These are phyloP conservation scores for Cydonia oblonga DNA, from an alignment of 331 rosid species.

Conservation along the genomic window DNA sequence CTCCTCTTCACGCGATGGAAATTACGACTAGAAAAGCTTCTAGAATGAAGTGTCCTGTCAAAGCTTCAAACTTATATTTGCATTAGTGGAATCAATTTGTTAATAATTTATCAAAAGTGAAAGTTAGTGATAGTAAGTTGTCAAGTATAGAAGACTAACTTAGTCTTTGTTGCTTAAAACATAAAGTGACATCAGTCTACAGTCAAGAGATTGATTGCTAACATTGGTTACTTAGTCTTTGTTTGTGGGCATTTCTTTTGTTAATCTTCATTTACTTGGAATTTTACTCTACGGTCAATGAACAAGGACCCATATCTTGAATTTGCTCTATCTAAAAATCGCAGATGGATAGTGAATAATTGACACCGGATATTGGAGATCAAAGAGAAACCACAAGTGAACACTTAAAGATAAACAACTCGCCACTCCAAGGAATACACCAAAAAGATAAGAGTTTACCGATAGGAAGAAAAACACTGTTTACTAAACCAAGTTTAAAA, in stretches of 20 bases:
- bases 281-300: slow-evolving; percentile 66
- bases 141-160: neutral
- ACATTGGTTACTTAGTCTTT: neutral
- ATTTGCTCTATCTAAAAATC: slow-evolving; percentile 62
- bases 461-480: too few relatives aligned
- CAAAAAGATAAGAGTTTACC: too few relatives aligned
- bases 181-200: too few relatives aligned
- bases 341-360: slow-evolving; percentile 78
- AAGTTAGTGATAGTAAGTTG: neutral
- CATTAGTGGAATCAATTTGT: neutral
- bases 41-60: neutral
- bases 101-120: neutral
- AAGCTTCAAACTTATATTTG: neutral
- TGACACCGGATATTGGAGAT: too few relatives aligned
- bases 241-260: neutral
- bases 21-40: neutral
- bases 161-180: neutral
- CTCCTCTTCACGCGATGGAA: neutral
- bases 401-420: too few relatives aligned
- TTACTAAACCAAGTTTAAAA: too few relatives aligned
- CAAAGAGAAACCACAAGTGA: too few relatives aligned
- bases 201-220: neutral
- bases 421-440: too few relatives aligned
- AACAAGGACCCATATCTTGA: slow-evolving; percentile 78
- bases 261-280: slow-evolving; percentile 8